Evolutionary conservation across 441 rosid species (phyloP), one percentile per base, ranked within the genome.

Genomic region (Capsella rubella): DNA sequence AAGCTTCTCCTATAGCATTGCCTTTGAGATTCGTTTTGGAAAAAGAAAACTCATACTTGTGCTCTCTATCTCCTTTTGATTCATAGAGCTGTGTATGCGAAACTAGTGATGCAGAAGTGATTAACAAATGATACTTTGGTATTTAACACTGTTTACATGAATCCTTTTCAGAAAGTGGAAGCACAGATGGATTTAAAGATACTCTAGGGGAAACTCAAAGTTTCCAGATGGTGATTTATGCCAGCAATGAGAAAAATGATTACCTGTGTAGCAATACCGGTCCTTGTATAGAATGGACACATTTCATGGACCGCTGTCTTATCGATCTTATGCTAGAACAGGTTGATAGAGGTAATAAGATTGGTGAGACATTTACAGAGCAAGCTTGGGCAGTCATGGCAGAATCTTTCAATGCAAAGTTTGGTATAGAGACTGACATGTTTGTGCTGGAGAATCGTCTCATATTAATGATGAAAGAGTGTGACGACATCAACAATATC

Each of bases 371-470:
- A 42, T 84, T 87, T 79, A 81, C 74, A 39, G 94, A 90, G 61
- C 83, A 81, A 76, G 87, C 87, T 55, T 91, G 96, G 99, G 50
- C 64, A 68, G 70, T 71, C 70, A 87, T 94, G 82, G 84, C 83
- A 15, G 81, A 78, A 67, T 78, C 83, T 61, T 86, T 91, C 80
- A 89, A 82, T 58, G 80, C 75, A 72, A 85, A 84, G 16, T 91
- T 90, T 18, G 81, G 82, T 68, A 59, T 87, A 72, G 70, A 76
- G 55, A 82, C 78, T 53, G 84, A 85, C 78, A 85, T 80, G 83
- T 77, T 69, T 64, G 78, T 57, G 74, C 62, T 93, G 47, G 92
- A 91, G 76, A 77, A 77, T 28, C 92, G 83, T 58, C 91, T 83
- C 54, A 61, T 78, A 29, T 67, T 69, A 77, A 74, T 93, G 88